Percentiles rank a stretch among this genome's conserved stretches.
Conservation (phyloP, 164 flowering plant species). For the Cinnamomum micranthum region DNA sequence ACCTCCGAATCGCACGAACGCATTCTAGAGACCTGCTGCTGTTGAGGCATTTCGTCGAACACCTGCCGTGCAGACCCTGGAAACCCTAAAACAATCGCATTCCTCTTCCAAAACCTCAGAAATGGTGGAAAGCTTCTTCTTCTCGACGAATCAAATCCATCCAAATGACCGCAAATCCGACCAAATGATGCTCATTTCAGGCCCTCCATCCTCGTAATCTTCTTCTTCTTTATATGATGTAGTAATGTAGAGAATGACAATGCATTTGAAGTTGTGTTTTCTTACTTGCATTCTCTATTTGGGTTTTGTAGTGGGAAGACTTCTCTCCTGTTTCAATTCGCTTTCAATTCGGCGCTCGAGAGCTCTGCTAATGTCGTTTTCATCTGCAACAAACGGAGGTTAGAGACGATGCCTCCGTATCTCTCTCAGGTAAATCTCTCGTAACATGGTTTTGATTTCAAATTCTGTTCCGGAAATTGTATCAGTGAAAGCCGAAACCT, state of each 20-base stretch:
- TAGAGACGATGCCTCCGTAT: conserved; percentile 66
- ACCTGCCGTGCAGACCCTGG: background rate
- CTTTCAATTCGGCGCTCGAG: conserved; percentile 44
- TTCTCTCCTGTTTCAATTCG: conserved; percentile 81
- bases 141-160: conserved; percentile 19
- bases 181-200: conserved; percentile 53
- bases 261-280: background rate
- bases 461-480: no score
- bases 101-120: background rate
- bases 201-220: conserved; percentile 71
- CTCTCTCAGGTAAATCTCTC: conserved; percentile 54
- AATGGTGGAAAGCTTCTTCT: conserved; percentile 62
- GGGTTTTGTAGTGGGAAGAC: conserved; percentile 66
- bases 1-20: no score
- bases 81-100: background rate
- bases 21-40: background rate
- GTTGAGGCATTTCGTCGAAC: background rate
- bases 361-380: conserved; percentile 39
- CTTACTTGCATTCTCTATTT: background rate
- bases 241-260: background rate
- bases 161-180: conserved; percentile 1
- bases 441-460: background rate
- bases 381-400: conserved; percentile 59
- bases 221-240: background rate
- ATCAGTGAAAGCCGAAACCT: no score